These are phyloP conservation scores for Liriodendron chinense DNA, from an alignment of 164 flowering plant genomes.

Conservation along the genomic window DNA sequence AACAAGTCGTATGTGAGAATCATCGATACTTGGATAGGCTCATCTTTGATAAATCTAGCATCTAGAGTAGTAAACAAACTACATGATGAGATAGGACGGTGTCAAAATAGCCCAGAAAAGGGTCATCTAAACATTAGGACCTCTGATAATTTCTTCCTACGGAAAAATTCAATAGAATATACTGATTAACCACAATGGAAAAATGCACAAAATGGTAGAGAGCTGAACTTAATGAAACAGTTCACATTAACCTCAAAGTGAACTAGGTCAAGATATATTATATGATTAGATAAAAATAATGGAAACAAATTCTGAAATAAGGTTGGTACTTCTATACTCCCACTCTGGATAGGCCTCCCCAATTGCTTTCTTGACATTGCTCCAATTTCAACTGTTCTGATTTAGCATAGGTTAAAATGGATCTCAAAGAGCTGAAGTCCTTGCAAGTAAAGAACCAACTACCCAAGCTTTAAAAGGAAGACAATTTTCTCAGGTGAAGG, in stretches of 20 bases:
- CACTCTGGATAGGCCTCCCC: not conserved
- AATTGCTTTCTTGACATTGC: not conserved
- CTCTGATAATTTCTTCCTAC: not conserved
- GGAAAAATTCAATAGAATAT: not conserved
- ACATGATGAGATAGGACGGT: not conserved
- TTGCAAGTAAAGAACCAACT: not conserved
- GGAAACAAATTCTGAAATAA: not conserved
- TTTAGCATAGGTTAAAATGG: not conserved
- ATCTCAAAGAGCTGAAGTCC: not conserved
- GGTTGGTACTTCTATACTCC: not conserved
- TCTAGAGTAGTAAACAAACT: not conserved
- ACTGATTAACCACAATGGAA: not conserved
- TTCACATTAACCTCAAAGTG: not conserved
- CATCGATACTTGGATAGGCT: not conserved
- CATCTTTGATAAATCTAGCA: not conserved
- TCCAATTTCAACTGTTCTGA: not conserved
- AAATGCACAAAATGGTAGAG: not conserved
- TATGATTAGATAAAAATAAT: no score
- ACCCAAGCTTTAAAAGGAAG: not conserved
- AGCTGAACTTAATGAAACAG: not conserved
- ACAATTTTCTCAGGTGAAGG: not conserved
- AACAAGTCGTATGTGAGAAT: slow-evolving; percentile 4
- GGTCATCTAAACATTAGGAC: not conserved
- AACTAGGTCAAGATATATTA: not conserved
- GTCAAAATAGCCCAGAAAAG: not conserved